Evolutionary conservation across 306 rosid genomes (phyloP).

Genomic region (Fragaria nilgerrensis): DNA sequence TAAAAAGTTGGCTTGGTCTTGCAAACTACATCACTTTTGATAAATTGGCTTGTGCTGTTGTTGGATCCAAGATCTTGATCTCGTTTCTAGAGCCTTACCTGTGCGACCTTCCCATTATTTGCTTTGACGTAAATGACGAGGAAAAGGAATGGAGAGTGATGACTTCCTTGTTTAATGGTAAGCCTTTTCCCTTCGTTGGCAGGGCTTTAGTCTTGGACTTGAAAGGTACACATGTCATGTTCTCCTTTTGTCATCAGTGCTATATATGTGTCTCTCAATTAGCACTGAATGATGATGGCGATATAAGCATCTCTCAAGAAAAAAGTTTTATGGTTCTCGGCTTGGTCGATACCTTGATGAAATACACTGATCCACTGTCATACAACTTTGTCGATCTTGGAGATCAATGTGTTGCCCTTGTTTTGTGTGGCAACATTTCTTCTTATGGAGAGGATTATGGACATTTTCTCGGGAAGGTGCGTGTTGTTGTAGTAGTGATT

Average conservation of each 20-base stretch:
- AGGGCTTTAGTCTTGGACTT: neutral
- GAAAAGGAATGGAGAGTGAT: neutral
- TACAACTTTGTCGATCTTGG: neutral
- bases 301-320: neutral
- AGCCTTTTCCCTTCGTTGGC: neutral
- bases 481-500: neutral
- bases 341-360: neutral
- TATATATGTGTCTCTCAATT: neutral
- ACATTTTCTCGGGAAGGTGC: neutral
- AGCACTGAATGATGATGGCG: neutral
- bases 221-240: neutral
- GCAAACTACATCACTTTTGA: too few relatives aligned
- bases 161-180: neutral
- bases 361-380: too few relatives aligned
- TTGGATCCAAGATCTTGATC: too few relatives aligned
- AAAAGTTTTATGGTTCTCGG: too few relatives aligned
- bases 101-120: neutral
- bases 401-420: neutral
- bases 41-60: too few relatives aligned
- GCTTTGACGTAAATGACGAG: neutral
- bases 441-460: neutral
- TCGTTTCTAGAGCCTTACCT: too few relatives aligned
- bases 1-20: too few relatives aligned
- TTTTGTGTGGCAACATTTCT: neutral
- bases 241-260: neutral